Evolutionary conservation across 306 rosid genomes (phyloP).

Genomic region (Spatholobus suberectus): DNA sequence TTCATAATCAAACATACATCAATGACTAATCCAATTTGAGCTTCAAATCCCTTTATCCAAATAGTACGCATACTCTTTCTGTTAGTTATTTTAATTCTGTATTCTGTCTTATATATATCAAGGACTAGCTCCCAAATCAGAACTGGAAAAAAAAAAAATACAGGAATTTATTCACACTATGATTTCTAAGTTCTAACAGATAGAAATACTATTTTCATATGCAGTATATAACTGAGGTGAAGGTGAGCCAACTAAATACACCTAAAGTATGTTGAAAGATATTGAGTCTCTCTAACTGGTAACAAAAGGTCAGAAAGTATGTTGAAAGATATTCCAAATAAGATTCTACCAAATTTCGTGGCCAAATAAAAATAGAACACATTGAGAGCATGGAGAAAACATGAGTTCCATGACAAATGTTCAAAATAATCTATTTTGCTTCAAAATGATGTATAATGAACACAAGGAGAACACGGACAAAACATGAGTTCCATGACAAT

Average conservation of each 20-base stretch:
- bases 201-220: neutral
- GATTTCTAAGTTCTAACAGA: conserved; percentile 1
- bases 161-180: neutral
- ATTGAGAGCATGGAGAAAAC: neutral
- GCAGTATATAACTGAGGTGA: neutral
- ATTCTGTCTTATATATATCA: neutral
- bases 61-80: neutral
- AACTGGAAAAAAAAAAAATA: neutral
- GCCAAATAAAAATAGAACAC: conserved; percentile 5
- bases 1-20: neutral
- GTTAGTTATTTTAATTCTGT: neutral
- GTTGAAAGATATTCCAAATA: neutral
- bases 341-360: neutral
- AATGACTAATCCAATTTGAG: neutral
- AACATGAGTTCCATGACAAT: neutral
- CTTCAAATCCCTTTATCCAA: neutral
- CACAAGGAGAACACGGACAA: neutral
- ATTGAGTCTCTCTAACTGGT: conserved; percentile 1
- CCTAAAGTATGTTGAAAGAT: neutral
- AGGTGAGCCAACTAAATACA: neutral
- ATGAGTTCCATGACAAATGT: neutral
- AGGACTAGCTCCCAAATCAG: neutral
- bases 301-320: neutral
- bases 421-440: neutral
- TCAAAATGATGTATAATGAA: neutral